These are phyloP conservation scores for Vicia faba DNA, from an alignment of 306 rosid genomes.

Conservation along the genomic window DNA sequence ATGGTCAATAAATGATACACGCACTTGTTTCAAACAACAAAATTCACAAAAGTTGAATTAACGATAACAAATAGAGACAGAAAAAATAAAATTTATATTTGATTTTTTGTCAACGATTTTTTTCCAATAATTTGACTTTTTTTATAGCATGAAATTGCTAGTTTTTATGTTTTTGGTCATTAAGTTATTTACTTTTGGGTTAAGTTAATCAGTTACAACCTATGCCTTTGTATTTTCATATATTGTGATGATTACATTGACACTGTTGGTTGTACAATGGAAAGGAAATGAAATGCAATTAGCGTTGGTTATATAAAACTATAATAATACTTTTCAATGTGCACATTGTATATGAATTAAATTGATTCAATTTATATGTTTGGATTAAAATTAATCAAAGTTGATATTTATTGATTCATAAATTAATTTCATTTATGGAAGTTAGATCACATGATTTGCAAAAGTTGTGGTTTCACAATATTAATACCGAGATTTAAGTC, in stretches of 20 bases:
- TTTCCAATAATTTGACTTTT: background rate
- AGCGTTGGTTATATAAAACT: conserved; percentile 36
- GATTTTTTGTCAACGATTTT: background rate
- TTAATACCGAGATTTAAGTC: no score
- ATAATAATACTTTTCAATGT: conserved; percentile 23
- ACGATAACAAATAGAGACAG: background rate
- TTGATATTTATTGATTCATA: no score
- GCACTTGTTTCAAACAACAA: no score
- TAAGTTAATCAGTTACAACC: conserved; percentile 20
- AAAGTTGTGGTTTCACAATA: no score
- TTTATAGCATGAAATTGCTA: conserved; percentile 2
- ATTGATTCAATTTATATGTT: no score
- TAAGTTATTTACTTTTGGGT: background rate
- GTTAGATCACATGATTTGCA: no score
- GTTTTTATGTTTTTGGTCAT: background rate
- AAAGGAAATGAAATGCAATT: conserved; percentile 26
- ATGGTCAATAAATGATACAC: no score
- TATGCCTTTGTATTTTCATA: conserved; percentile 33
- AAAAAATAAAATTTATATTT: background rate
- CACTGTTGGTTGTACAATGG: conserved; percentile 23
- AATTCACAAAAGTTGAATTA: background rate
- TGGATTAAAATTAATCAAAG: no score
- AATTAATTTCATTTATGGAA: no score
- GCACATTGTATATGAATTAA: conserved; percentile 15
- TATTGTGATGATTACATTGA: conserved; percentile 17